phyloP scores from a whole-genome alignment of 495 filamentous ascomycete genomes.

The Tuber borchii region DNA sequence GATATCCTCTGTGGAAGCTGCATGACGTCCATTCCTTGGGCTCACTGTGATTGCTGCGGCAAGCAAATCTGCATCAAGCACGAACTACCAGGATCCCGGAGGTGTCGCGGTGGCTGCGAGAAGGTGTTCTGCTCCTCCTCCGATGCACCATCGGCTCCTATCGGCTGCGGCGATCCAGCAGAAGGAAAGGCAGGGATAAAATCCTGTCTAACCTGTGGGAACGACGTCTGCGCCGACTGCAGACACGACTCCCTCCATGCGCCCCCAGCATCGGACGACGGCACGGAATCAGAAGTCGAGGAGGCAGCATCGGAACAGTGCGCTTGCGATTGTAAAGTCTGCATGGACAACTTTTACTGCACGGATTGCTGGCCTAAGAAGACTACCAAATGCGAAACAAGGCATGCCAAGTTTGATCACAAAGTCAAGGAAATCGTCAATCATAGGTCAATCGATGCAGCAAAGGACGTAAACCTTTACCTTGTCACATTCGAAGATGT shows the following conservation, averaged over 20 bases:
- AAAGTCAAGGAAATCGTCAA: conserved; percentile 27
- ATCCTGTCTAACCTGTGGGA: conserved; percentile 36
- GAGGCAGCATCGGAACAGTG: conserved; percentile 31
- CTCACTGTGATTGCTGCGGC: conserved; percentile 34
- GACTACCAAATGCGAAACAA: conserved; percentile 35
- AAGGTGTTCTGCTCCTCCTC: conserved; percentile 40
- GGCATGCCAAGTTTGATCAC: conserved; percentile 11
- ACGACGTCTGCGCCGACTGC: conserved; percentile 35
- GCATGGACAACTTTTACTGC: conserved; percentile 39
- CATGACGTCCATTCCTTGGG: conserved; percentile 31
- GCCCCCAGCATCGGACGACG: conserved; percentile 22
- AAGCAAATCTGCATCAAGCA: conserved; percentile 40
- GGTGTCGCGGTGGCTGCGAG: conserved; percentile 37
- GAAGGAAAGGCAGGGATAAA: conserved; percentile 40
- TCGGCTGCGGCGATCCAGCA: conserved; percentile 35
- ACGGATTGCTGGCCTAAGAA: conserved; percentile 39
- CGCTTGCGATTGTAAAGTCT: conserved; percentile 37
- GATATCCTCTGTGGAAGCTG: conserved; percentile 40
- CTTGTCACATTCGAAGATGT: conserved; percentile 36
- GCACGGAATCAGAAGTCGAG: conserved; percentile 28
- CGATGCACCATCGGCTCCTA: conserved; percentile 27
- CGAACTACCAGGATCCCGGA: conserved; percentile 37
- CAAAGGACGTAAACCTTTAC: conserved; percentile 19
- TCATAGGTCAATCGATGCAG: conserved; percentile 26
- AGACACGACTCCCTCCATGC: conserved; percentile 20